Percentiles rank a stretch among this genome's conserved stretches.
Conservation (phyloP, 441 rosid species). For the Erodium moschatum region DNA sequence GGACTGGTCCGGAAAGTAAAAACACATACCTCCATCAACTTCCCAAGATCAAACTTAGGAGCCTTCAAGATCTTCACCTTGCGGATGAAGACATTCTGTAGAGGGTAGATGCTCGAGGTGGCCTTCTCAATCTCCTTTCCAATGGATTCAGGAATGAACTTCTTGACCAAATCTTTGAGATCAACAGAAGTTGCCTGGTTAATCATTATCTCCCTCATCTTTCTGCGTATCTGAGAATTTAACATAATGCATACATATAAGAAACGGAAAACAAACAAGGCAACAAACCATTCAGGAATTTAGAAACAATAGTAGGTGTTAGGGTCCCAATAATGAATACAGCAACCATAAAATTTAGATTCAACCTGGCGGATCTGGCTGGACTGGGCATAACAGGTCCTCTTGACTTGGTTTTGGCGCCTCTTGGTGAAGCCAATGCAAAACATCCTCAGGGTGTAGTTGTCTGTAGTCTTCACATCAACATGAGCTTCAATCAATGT, state of each 20-base stretch:
- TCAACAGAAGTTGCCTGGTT: neutral
- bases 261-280: neutral
- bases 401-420: neutral
- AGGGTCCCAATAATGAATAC: no score
- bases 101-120: no score
- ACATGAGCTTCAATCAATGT: neutral
- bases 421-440: neutral
- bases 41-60: neutral
- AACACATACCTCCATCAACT: neutral
- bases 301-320: neutral
- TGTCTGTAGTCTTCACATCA: neutral
- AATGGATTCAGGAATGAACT: neutral
- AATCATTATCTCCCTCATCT: neutral
- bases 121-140: no score
- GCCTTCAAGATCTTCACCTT: neutral
- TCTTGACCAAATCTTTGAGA: neutral
- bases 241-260: no score
- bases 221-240: neutral
- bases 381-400: neutral
- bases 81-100: neutral
- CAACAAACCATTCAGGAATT: neutral
- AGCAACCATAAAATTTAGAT: no score
- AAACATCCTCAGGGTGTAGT: neutral
- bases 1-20: neutral
- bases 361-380: neutral